Percentiles rank a stretch among this genome's conserved stretches.
phyloP scores from a whole-genome alignment of 1,139 yeast genomes.

The Sugiyamaella pinicola region DNA sequence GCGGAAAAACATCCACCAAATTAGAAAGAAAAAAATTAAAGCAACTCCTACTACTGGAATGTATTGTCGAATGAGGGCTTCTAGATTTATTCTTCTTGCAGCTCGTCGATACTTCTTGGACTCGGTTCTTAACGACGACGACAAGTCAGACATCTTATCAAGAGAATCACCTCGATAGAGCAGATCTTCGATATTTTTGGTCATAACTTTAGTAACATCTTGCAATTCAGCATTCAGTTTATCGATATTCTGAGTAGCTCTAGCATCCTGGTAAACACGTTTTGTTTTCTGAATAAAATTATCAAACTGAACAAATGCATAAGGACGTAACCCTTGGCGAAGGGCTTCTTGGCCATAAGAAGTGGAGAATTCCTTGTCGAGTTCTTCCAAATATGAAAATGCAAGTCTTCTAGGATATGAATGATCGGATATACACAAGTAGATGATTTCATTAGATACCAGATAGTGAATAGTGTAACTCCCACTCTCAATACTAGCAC shows the following conservation, averaged over 20 bases:
- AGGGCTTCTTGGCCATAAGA: constrained; percentile 76
- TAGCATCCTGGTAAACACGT: constrained; percentile 83
- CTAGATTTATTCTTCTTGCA: constrained; percentile 88
- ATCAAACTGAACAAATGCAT: constrained; percentile 86
- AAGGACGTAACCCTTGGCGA: constrained; percentile 71
- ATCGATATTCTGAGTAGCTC: constrained; percentile 88
- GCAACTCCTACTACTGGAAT: constrained; percentile 80
- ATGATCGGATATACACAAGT: constrained; percentile 73
- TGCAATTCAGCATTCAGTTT: constrained; percentile 82
- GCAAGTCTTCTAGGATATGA: constrained; percentile 88
- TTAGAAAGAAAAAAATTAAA: constrained; percentile 69
- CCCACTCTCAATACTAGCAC: constrained; percentile 85
- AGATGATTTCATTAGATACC: constrained; percentile 63
- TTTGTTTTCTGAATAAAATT: constrained; percentile 82
- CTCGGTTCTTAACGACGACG: constrained; percentile 76
- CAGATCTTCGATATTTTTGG: constrained; percentile 92
- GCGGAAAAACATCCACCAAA: constrained; percentile 79
- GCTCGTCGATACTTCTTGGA: constrained; percentile 85
- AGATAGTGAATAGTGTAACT: constrained; percentile 75
- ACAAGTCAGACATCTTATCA: constrained; percentile 87
- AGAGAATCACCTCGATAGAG: constrained; percentile 92
- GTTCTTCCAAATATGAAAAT: constrained; percentile 80
- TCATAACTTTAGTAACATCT: constrained; percentile 94
- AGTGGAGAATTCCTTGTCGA: constrained; percentile 77
- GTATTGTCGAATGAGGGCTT: constrained; percentile 84